Conservation (phyloP, 2,329 filamentous ascomycete genomes). For the Fusarium compactum region DNA sequence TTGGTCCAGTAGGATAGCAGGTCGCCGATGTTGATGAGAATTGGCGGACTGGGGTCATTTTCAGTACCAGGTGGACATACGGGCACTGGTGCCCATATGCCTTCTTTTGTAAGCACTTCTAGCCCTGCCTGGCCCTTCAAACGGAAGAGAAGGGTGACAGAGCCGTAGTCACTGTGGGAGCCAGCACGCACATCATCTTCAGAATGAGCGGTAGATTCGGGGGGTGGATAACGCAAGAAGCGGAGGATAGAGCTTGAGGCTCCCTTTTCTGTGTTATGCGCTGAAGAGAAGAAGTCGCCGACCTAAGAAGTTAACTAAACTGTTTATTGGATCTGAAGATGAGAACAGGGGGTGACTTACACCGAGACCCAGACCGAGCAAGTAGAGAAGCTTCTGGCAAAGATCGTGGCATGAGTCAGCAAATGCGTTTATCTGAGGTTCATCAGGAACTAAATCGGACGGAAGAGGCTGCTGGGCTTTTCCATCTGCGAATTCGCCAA, state of each 20-base stretch:
- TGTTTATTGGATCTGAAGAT: constrained; percentile 11
- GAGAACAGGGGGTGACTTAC: constrained; percentile 55
- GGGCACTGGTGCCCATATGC: constrained; percentile 72
- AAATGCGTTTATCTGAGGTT: constrained; percentile 74
- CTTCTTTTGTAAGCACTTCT: constrained; percentile 76
- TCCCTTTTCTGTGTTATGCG: constrained; percentile 60
- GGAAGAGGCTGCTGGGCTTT: constrained; percentile 84
- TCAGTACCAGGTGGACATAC: constrained; percentile 73
- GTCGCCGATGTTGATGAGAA: constrained; percentile 82
- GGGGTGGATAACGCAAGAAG: constrained; percentile 78
- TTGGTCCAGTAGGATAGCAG: constrained; percentile 89
- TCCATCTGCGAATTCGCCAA: constrained; percentile 78
- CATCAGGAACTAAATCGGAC: constrained; percentile 67
- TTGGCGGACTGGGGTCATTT: constrained; percentile 72
- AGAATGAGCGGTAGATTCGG: constrained; percentile 57
- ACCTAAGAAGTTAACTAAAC: constrained; percentile 51
- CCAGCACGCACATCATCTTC: constrained; percentile 81
- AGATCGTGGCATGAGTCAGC: constrained; percentile 77
- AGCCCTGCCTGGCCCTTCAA: constrained; percentile 86
- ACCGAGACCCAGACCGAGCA: constrained; percentile 82
- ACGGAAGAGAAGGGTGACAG: constrained; percentile 83
- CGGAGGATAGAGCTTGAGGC: constrained; percentile 72
- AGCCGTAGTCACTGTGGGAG: constrained; percentile 90
- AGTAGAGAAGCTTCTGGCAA: constrained; percentile 77
- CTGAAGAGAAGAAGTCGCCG: constrained; percentile 65